Conservation (phyloP, 306 rosid genomes). For the Malus domestica region ASM211411v1 NC_041802.1:19685001-19685500, state of each 20-base stretch:
- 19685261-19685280: constrained; percentile 53
- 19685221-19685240: constrained; percentile 68
- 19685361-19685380: constrained; percentile 78
- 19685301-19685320: constrained; percentile 71
- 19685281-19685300: constrained; percentile 55
- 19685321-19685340: constrained; percentile 90
- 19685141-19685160: constrained; percentile 94
- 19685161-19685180: constrained; percentile 77
- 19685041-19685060: constrained; percentile 72
- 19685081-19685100: constrained; percentile 58
- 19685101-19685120: constrained; percentile 48
- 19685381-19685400: constrained; percentile 73
- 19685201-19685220: constrained; percentile 63
- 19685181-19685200: constrained; percentile 65
- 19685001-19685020: constrained; percentile 89
- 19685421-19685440: constrained; percentile 41
- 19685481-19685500: constrained; percentile 52
- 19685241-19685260: constrained; percentile 77
- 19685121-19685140: constrained; percentile 78
- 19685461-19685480: constrained; percentile 47
- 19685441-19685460: constrained; percentile 65
- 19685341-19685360: constrained; percentile 93
- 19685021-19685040: constrained; percentile 82
- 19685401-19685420: constrained; percentile 55
- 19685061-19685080: constrained; percentile 84